Evolutionary conservation across 306 rosid genomes (phyloP).

Genomic region (Elaeagnus macrophylla): DNA sequence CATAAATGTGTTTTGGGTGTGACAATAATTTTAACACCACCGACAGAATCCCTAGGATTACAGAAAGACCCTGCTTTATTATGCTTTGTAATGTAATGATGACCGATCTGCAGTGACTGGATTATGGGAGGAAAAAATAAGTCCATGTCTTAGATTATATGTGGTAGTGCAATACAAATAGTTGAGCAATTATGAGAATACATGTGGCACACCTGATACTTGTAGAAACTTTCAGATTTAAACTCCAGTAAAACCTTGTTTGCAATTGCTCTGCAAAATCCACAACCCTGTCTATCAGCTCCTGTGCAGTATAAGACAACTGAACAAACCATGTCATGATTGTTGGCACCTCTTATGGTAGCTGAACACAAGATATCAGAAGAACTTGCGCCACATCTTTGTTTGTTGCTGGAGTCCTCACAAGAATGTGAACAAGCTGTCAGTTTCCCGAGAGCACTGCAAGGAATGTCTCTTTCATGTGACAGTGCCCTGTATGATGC

Average conservation of each 20-base stretch:
- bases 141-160: slow-evolving; percentile 6
- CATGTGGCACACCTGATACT: slow-evolving; percentile 49
- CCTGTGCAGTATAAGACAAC: slow-evolving; percentile 39
- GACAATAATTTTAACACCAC: slow-evolving; percentile 32
- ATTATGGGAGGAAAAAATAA: slow-evolving; percentile 22
- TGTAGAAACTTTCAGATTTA: slow-evolving; percentile 38
- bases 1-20: slow-evolving; percentile 43
- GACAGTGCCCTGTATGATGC: slow-evolving; percentile 21
- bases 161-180: slow-evolving; percentile 5
- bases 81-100: slow-evolving; percentile 54
- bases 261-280: slow-evolving; percentile 31
- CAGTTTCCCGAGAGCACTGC: slow-evolving; percentile 25
- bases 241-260: slow-evolving; percentile 69
- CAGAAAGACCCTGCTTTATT: slow-evolving; percentile 35
- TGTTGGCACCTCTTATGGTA: slow-evolving; percentile 33
- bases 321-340: slow-evolving; percentile 23
- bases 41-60: slow-evolving; percentile 24
- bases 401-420: slow-evolving; percentile 23
- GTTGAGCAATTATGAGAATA: slow-evolving; percentile 11
- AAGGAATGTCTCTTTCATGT: slow-evolving; percentile 21
- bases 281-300: slow-evolving; percentile 13
- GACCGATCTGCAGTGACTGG: slow-evolving; percentile 79
- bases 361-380: slow-evolving; percentile 42
- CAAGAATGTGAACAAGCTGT: slow-evolving; percentile 34
- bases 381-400: slow-evolving; percentile 26